Evolutionary conservation across 139 green algal species (phyloP), one percentile per base, ranked within the genome.

Genomic region (Auxenochlorella protothecoides): DNA sequence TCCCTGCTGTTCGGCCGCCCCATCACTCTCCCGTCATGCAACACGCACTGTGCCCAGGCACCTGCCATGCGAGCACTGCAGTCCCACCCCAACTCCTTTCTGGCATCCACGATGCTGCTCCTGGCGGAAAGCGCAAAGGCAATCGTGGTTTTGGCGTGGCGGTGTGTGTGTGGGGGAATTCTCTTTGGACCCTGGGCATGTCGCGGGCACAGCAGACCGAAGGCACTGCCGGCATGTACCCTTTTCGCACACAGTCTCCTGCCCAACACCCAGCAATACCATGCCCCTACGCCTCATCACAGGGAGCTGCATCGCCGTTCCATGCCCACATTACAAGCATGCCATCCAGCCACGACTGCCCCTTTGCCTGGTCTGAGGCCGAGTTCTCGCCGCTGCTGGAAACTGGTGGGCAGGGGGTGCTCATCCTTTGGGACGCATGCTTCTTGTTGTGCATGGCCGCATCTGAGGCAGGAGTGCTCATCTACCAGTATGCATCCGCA

Each of bases 51-150:
- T 44, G 27, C 27, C 27, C 27, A 44, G 9, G 1, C 80, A 72
- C 65, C 78, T 79, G 56, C 62, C 70, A 6, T 67, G 59, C 53
- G 6, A 67, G 11, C 68, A 73, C 63, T 44, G 27, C 27, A 44
- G 27, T 44, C 71, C 56, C 2, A 7, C 57, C 63, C 78, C 3
- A 78, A 69, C 61, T 76, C 81, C 51, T 89, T 90, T 66, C 53
- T 87, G 11, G 65, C 68, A 11, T 82, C 78, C 11, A 72, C 77
- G 3, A 16, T 89, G 54, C 68, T 78, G 61, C 73, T 90, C 4
- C 72, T 89, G 77, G 68, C 79, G 27, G 83, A 90, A 65, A 52
- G 71, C 27, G 27, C 27, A 44, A 44, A 44, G 27, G 27, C 1
- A 44, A 44, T 44, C 27, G 27, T 44, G 27, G 0, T 44, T 44